These are phyloP conservation scores for Globisporangium paddicum DNA, from an alignment of 352 stramenopile species.

Conservation along the genomic window DNA sequence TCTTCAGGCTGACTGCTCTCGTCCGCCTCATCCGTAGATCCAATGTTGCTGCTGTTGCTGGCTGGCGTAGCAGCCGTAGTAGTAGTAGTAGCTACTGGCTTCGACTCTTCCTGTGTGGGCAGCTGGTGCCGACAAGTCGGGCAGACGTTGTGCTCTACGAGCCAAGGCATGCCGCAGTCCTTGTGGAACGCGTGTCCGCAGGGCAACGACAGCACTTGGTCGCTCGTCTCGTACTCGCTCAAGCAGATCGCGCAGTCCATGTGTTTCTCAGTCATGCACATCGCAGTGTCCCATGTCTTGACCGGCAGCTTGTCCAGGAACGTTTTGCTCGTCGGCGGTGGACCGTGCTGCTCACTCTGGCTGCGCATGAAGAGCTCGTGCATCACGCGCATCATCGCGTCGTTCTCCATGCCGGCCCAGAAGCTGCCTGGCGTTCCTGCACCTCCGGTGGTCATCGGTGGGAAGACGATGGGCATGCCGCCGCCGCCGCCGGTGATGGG, in stretches of 20 bases:
- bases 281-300: constrained; percentile 44
- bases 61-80: not conserved
- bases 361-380: constrained; percentile 66
- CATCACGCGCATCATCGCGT: constrained; percentile 36
- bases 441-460: not conserved
- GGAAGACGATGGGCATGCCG: constrained; percentile 12
- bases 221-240: constrained; percentile 62
- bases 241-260: constrained; percentile 75
- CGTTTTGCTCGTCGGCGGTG: constrained; percentile 58
- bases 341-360: constrained; percentile 55
- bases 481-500: constrained; percentile 24
- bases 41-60: not conserved
- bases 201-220: constrained; percentile 59
- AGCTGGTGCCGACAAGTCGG: constrained; percentile 68
- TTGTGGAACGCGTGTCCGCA: constrained; percentile 79
- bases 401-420: constrained; percentile 12
- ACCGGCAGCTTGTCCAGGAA: constrained; percentile 65
- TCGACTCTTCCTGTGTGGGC: constrained; percentile 26
- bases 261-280: constrained; percentile 42
- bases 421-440: too few species aligned
- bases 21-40: not conserved
- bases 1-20: constrained; percentile 14
- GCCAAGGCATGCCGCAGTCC: constrained; percentile 72
- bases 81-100: not conserved
- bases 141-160: constrained; percentile 74